Conservation (phyloP, 768 basidiomycete genomes). For the Panellus pusillus region DNA sequence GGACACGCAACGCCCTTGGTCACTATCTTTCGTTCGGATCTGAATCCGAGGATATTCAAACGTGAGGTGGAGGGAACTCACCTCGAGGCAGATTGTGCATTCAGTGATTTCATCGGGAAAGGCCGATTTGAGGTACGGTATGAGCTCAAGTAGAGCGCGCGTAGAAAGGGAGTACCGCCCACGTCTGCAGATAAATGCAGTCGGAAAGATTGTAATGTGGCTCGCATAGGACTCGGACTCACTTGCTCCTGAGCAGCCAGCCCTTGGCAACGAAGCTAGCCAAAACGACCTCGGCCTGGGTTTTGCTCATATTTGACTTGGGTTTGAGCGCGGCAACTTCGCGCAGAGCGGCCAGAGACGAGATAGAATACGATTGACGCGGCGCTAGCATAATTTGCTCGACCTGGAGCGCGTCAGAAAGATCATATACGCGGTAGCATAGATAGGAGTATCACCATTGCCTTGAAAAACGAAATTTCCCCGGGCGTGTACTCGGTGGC, state of each 20-base stretch:
- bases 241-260: slow-evolving; percentile 78
- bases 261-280: slow-evolving; percentile 82
- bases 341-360: slow-evolving; percentile 74
- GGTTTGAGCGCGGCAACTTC: slow-evolving; percentile 61
- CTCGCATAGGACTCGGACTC: slow-evolving; percentile 27
- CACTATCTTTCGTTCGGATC: slow-evolving; percentile 46
- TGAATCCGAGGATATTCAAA: background rate
- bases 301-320: slow-evolving; percentile 65
- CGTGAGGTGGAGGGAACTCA: slow-evolving; percentile 27
- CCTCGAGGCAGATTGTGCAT: slow-evolving; percentile 75
- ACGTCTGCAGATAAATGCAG: slow-evolving; percentile 35
- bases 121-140: slow-evolving; percentile 68
- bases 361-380: slow-evolving; percentile 70
- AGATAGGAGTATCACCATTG: slow-evolving; percentile 50
- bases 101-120: slow-evolving; percentile 72
- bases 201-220: background rate
- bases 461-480: slow-evolving; percentile 86
- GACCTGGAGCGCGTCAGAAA: slow-evolving; percentile 47
- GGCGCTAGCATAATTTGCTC: slow-evolving; percentile 87
- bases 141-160: slow-evolving; percentile 73
- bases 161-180: slow-evolving; percentile 77
- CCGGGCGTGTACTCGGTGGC: slow-evolving; percentile 78
- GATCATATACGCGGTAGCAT: background rate
- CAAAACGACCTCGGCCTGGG: slow-evolving; percentile 71
- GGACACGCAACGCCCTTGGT: slow-evolving; percentile 69